These are phyloP conservation scores for Alloascoidea hylecoeti DNA, from an alignment of 805 yeast genomes.

Conservation along the genomic window DNA sequence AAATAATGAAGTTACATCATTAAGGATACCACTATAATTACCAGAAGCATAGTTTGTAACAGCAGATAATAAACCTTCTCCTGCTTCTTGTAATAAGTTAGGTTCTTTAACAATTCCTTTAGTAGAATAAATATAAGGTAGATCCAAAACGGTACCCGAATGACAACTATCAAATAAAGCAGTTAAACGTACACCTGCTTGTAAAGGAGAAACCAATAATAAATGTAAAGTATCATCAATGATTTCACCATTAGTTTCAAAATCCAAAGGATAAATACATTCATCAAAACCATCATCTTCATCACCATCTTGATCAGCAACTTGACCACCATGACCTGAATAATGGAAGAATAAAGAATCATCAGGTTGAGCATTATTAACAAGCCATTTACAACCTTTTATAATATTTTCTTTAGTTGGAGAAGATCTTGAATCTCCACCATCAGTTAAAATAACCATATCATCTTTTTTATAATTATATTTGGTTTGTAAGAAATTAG, in stretches of 20 bases:
- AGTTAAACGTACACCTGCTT: constrained; percentile 62
- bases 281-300: constrained; percentile 67
- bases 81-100: constrained; percentile 62
- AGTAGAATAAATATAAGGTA: constrained; percentile 71
- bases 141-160: constrained; percentile 70
- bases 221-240: constrained; percentile 67
- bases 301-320: constrained; percentile 55
- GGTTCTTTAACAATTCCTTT: constrained; percentile 78
- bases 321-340: constrained; percentile 80
- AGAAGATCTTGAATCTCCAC: constrained; percentile 21
- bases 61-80: constrained; percentile 47
- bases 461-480: constrained; percentile 21
- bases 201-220: constrained; percentile 53
- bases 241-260: constrained; percentile 49
- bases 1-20: constrained; percentile 22
- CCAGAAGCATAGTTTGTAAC: constrained; percentile 47
- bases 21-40: constrained; percentile 32
- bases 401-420: constrained; percentile 64
- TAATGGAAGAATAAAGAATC: constrained; percentile 74
- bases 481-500: constrained; percentile 15
- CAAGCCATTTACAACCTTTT: constrained; percentile 75
- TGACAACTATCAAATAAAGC: constrained; percentile 81
- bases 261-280: constrained; percentile 63
- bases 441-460: constrained; percentile 25
- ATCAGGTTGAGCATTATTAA: constrained; percentile 55